Evolutionary conservation across 441 rosid genomes (phyloP).

Genomic region (Erodium trifolium): DNA sequence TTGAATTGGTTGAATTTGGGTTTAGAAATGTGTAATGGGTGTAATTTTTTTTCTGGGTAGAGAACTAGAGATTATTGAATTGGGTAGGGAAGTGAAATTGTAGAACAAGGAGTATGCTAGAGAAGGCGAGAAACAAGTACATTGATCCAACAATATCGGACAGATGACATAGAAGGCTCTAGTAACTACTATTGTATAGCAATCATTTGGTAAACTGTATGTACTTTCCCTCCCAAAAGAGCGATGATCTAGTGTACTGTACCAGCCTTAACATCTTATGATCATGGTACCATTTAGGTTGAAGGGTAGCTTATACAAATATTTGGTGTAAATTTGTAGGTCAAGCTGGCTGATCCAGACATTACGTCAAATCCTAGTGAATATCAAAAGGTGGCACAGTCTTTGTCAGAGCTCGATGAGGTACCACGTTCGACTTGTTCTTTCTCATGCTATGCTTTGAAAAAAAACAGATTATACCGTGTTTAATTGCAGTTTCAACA

Average conservation of each 20-base stretch:
- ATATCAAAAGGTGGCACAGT: slow-evolving; percentile 83
- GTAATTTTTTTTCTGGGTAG: too few species aligned
- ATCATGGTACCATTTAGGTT: not conserved
- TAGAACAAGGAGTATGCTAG: not conserved
- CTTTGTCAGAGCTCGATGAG: slow-evolving; percentile 77
- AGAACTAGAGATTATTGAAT: not conserved
- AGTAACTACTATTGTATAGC: not conserved
- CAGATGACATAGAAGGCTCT: not conserved
- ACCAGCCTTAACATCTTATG: not conserved
- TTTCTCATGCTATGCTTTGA: not conserved
- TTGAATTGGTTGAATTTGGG: not conserved
- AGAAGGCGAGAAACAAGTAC: not conserved
- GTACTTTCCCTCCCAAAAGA: not conserved
- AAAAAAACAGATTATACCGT: not conserved
- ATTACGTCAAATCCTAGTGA: slow-evolving; percentile 66
- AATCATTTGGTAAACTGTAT: not conserved
- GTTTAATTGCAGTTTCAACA: slow-evolving; percentile 2
- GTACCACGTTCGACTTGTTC: slow-evolving; percentile 26
- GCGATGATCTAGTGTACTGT: not conserved
- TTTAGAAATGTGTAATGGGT: not conserved
- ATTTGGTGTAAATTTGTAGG: slow-evolving; percentile 28
- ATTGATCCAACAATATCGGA: not conserved
- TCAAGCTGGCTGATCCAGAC: slow-evolving; percentile 83
- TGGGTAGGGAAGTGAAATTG: not conserved
- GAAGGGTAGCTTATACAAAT: not conserved